These are phyloP conservation scores for Irpex sp. DNA, from an alignment of 1,284 basidiomycete species.

Conservation along the genomic window DNA sequence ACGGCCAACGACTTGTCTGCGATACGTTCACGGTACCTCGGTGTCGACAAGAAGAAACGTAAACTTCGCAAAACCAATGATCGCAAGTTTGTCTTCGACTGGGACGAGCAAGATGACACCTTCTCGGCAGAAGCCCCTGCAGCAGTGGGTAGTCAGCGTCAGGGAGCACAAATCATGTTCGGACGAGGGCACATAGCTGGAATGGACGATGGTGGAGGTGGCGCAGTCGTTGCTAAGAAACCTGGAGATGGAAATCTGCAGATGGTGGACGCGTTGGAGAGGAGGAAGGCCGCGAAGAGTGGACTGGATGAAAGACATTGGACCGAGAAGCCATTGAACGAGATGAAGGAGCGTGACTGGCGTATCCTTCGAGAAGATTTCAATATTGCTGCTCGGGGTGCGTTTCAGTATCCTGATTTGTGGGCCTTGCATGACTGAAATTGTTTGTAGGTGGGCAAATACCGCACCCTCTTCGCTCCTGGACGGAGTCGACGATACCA, in stretches of 20 bases:
- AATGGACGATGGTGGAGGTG: constrained; percentile 73
- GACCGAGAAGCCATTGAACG: constrained; percentile 89
- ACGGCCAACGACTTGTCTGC: constrained; percentile 72
- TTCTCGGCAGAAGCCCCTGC: constrained; percentile 64
- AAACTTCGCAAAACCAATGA: constrained; percentile 92
- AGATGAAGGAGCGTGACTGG: constrained; percentile 99
- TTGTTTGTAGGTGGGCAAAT: constrained; percentile 75
- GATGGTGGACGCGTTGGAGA: constrained; percentile 77
- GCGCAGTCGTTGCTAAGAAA: constrained; percentile 23
- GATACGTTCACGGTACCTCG: constrained; percentile 86
- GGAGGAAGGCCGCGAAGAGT: constrained; percentile 76
- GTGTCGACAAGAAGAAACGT: constrained; percentile 89
- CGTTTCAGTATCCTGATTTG: constrained; percentile 15
- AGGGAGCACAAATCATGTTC: constrained; percentile 84
- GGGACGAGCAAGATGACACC: constrained; percentile 94
- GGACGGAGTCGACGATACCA: constrained; percentile 89
- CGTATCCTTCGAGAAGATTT: constrained; percentile 99
- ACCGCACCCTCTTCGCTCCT: constrained; percentile 88
- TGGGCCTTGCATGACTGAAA: neutral
- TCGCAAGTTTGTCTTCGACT: constrained; percentile 98
- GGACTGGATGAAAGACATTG: constrained; percentile 93
- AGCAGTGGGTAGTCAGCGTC: constrained; percentile 61
- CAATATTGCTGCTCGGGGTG: constrained; percentile 88
- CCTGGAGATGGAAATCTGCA: constrained; percentile 43
- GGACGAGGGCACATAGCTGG: constrained; percentile 81